These are phyloP conservation scores for Diaporthe longicolla DNA, from an alignment of 2,329 filamentous ascomycete genomes.

Conservation along the genomic window DNA sequence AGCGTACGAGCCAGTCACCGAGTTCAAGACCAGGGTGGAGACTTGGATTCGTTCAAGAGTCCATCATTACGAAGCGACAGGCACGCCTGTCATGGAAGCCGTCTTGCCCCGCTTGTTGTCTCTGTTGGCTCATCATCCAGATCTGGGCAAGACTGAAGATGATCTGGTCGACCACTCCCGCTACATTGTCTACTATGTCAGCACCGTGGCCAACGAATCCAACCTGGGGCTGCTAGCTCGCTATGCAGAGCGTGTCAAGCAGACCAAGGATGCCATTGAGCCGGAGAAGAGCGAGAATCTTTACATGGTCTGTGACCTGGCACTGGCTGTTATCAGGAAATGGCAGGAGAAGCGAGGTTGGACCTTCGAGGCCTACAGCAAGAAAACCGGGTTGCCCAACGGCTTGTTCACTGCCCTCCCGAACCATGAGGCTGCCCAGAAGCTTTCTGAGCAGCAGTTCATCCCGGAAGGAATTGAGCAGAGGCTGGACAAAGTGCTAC, in stretches of 20 bases:
- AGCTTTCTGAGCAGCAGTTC: slow-evolving; percentile 89
- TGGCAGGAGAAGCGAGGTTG: slow-evolving; percentile 91
- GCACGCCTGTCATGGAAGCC: slow-evolving; percentile 80
- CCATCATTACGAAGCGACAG: slow-evolving; percentile 72
- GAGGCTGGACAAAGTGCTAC: slow-evolving; percentile 77
- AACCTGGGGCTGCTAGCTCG: slow-evolving; percentile 93
- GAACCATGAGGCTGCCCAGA: slow-evolving; percentile 83
- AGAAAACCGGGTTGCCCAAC: slow-evolving; percentile 84
- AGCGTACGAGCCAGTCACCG: slow-evolving; percentile 87
- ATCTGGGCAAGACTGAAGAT: slow-evolving; percentile 77
- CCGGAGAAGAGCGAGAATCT: slow-evolving; percentile 78
- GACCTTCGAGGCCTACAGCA: slow-evolving; percentile 86
- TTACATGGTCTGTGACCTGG: slow-evolving; percentile 89
- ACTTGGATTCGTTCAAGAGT: slow-evolving; percentile 92
- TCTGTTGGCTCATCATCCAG: slow-evolving; percentile 92
- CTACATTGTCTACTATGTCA: slow-evolving; percentile 92
- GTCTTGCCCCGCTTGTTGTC: slow-evolving; percentile 87
- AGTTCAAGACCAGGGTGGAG: slow-evolving; percentile 80
- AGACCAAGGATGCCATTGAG: slow-evolving; percentile 84
- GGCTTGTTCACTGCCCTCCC: slow-evolving; percentile 83
- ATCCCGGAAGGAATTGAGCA: slow-evolving; percentile 84
- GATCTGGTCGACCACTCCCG: slow-evolving; percentile 86
- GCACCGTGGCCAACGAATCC: slow-evolving; percentile 84
- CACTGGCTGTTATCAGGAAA: slow-evolving; percentile 83
- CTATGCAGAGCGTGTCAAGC: slow-evolving; percentile 93